Percentiles rank a stretch among this genome's conserved stretches.
Evolutionary conservation across 495 filamentous ascomycete genomes (phyloP).

Genomic region (Lepraria neglecta): DNA sequence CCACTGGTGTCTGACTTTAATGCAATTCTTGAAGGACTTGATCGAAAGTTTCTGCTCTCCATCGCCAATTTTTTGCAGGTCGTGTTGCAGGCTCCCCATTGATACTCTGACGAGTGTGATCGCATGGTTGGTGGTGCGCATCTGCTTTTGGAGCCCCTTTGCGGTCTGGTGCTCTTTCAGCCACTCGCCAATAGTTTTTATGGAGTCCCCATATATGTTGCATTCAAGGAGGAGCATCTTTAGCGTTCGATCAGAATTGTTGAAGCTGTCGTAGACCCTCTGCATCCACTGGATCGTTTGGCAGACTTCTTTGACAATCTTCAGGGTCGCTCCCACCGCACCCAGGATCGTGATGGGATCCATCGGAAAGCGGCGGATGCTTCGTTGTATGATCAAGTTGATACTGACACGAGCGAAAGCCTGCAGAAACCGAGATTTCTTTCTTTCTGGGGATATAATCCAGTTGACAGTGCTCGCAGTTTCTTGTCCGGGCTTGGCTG

Average conservation of each 20-base stretch:
- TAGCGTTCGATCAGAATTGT: neutral
- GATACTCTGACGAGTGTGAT: slow-evolving; percentile 17
- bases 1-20: slow-evolving; percentile 16
- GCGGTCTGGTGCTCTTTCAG: slow-evolving; percentile 11
- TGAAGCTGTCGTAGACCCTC: neutral
- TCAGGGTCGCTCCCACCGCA: neutral
- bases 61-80: slow-evolving; percentile 15
- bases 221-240: slow-evolving; percentile 11
- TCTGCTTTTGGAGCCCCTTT: slow-evolving; percentile 11
- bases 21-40: slow-evolving; percentile 9
- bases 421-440: too few relatives aligned
- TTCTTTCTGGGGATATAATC: too few relatives aligned
- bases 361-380: slow-evolving; percentile 1
- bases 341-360: slow-evolving; percentile 3
- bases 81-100: slow-evolving; percentile 12
- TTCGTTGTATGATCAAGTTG: neutral
- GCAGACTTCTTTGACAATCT: slow-evolving; percentile 9
- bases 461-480: too few relatives aligned
- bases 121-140: slow-evolving; percentile 19
- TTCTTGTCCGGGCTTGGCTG: too few relatives aligned
- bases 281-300: slow-evolving; percentile 3
- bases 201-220: slow-evolving; percentile 18
- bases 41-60: neutral
- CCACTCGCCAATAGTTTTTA: slow-evolving; percentile 19
- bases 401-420: neutral